Evolutionary conservation across 345 rosid species (phyloP), one percentile per base, ranked within the genome.

Genomic region (Heritiera littoralis): DNA sequence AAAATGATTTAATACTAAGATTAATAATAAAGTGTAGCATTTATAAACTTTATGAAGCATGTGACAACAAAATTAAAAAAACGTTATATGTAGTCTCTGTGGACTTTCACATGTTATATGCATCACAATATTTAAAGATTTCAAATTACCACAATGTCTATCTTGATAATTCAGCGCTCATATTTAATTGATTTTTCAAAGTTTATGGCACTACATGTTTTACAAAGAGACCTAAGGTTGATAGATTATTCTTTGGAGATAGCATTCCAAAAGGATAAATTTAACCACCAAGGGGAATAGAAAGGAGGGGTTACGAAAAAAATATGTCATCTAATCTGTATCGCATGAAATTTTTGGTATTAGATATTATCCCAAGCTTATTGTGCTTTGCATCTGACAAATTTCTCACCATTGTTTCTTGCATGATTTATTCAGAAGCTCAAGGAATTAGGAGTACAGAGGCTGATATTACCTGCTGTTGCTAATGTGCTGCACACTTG

Each of bases 401-500:
- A 0, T 66, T 49, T 64, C 54, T 77, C 5, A 52, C 72, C 3
- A 18, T 58, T 41, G 41, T 59, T 11, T 55, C 38, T 70, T 78
- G 9, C 35, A n/a, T 77, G 28, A 18, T 66, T 38, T 74, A 73
- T 86, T 80, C 86, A 94, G 98, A 89, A 82, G 66, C 86, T 86
- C 61, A 78, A 45, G 80, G 81, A 78, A 76, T 84, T 91, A 80
- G 98, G 97, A 82, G 95, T 91, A 17, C 81, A 93, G 82, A 89
- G 87, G 74, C 83, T 94, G 85, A 81, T 91, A 80, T 81, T 94
- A 83, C 97, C 97, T 63, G 97, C 98, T 80, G 93, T 89, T 82
- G 89, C 89, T 65, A 79, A 82, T 71, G 84, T 88, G 60, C 55
- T 94, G 76, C 83, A 85, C 76, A 85, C 93, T 18, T 94, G 97